These are phyloP conservation scores for Tolypocladium nubicola DNA, from an alignment of 2,329 filamentous ascomycete species.

Conservation along the genomic window DNA sequence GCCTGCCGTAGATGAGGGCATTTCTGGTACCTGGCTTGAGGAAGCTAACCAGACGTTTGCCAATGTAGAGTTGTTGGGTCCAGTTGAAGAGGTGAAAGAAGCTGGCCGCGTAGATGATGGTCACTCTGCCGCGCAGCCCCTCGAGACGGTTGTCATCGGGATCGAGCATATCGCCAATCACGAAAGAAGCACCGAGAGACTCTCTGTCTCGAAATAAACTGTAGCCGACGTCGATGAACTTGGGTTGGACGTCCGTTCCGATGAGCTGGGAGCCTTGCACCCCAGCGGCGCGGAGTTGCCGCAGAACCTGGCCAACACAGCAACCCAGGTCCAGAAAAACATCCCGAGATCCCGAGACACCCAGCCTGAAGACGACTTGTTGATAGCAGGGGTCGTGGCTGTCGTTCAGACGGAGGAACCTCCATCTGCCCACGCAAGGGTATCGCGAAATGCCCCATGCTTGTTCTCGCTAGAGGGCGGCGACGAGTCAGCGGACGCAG, in stretches of 20 bases:
- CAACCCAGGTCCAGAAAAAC: slow-evolving; percentile 39
- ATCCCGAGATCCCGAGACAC: slow-evolving; percentile 24
- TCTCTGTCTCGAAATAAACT: slow-evolving; percentile 51
- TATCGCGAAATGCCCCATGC: slow-evolving; percentile 34
- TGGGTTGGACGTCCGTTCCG: slow-evolving; percentile 35
- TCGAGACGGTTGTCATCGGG: slow-evolving; percentile 24
- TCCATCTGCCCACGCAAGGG: slow-evolving; percentile 38
- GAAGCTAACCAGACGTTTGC: slow-evolving; percentile 32
- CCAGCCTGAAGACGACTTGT: slow-evolving; percentile 30
- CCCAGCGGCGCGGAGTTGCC: slow-evolving; percentile 39
- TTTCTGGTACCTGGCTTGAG: slow-evolving; percentile 31
- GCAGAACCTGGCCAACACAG: slow-evolving; percentile 37
- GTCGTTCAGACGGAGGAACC: slow-evolving; percentile 34
- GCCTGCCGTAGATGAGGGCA: slow-evolving; percentile 39
- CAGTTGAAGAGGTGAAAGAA: slow-evolving; percentile 41
- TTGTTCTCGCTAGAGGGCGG: slow-evolving; percentile 27
- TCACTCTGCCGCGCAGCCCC: slow-evolving; percentile 28
- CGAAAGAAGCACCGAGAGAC: slow-evolving; percentile 34
- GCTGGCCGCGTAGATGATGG: slow-evolving; percentile 35
- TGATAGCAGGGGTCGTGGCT: slow-evolving; percentile 30
- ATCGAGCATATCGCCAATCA: slow-evolving; percentile 39
- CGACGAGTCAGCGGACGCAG: not conserved
- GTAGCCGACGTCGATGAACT: slow-evolving; percentile 48
- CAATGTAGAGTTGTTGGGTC: slow-evolving; percentile 34
- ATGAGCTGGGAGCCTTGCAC: slow-evolving; percentile 36